Base-by-base conservation (phyloP, 441 rosid genomes). In the Populus hybrid region DNA sequence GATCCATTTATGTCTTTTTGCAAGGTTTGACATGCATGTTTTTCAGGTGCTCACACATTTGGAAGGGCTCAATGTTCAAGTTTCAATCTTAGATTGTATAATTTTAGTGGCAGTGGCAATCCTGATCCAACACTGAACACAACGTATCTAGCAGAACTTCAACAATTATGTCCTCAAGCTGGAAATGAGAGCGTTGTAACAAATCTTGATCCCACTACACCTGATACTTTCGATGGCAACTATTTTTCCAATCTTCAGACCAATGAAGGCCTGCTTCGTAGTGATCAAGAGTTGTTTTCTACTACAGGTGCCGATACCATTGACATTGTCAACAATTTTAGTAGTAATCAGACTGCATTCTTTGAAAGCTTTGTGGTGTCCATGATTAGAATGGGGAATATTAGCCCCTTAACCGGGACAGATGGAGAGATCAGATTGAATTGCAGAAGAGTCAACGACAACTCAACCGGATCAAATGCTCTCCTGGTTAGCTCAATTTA, bases 21-120 rank as follows among this genome's bases (percentile, higher is more conserved):
- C 30, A 64, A 9, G 68, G 14, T 64, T 9, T 65, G 32, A 21
- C 26, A 3, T 10, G 30, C 5, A 23, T 24, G 0, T 50, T 20
- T 57, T 1, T 63, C 57, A 92, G 94, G 93, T 6, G 93, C 80
- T 42, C 95, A 91, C 79, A 90, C 93, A 53, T 89, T 91, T 77
- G 94, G 95, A 34, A 78, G 89, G 71, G 89, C 89, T 8, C 89
- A 79, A 20, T 90, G 94, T 36, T 24, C 1, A 6, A 79, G 78
- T 30, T 84, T 92, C 67, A 32, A 12, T 5, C 12, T 12, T 4
- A 82, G 95, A 18, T 76, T 91, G 42, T 91, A 86, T 87, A 81
- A 90, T 73, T 91, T 88, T 84, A 87, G 2, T 63, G 3, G 2
- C 24, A 64, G 26, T 0, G 85, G 85, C 16, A 38, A 20, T 23